Evolutionary conservation across 192 early-diverging fungal species (phyloP).

Genomic region (Coemansia sp.): DNA sequence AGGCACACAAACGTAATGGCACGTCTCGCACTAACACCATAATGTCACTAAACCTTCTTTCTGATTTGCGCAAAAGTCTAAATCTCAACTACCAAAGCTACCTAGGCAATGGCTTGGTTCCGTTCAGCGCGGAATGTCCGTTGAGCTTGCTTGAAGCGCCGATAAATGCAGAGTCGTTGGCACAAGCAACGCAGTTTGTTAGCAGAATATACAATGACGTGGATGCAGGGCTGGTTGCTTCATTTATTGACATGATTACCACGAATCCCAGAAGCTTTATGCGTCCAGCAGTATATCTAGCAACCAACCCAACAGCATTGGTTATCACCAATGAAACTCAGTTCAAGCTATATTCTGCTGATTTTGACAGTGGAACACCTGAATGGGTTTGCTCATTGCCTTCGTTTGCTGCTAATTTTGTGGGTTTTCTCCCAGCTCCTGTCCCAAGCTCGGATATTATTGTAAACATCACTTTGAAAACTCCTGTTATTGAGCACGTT

Average conservation of each 20-base stretch:
- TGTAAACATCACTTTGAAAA: conserved; percentile 44
- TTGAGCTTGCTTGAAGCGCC: conserved; percentile 28
- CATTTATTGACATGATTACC: conserved; percentile 43
- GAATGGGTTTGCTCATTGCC: conserved; percentile 49
- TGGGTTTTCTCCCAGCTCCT: conserved; percentile 42
- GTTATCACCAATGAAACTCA: conserved; percentile 40
- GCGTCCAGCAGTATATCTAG: conserved; percentile 34
- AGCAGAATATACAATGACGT: conserved; percentile 24
- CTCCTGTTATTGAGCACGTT: conserved; percentile 35
- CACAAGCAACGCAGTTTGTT: conserved; percentile 14
- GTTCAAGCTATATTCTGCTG: conserved; percentile 42
- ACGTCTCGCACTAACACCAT: background rate
- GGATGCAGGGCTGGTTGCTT: conserved; percentile 34
- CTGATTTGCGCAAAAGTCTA: conserved; percentile 41
- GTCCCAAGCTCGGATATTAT: conserved; percentile 33
- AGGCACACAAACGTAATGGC: conserved; percentile 17
- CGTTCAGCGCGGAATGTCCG: conserved; percentile 34
- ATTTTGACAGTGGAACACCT: conserved; percentile 43
- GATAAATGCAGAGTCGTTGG: conserved; percentile 16
- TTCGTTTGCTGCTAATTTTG: conserved; percentile 49
- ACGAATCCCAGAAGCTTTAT: conserved; percentile 33
- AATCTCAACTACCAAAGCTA: conserved; percentile 25
- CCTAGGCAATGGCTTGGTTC: conserved; percentile 47
- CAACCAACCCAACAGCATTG: conserved; percentile 29
- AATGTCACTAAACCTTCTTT: conserved; percentile 6